Conservation (phyloP, 192 early-diverging fungal species). For the Coemansia sp. region DNA sequence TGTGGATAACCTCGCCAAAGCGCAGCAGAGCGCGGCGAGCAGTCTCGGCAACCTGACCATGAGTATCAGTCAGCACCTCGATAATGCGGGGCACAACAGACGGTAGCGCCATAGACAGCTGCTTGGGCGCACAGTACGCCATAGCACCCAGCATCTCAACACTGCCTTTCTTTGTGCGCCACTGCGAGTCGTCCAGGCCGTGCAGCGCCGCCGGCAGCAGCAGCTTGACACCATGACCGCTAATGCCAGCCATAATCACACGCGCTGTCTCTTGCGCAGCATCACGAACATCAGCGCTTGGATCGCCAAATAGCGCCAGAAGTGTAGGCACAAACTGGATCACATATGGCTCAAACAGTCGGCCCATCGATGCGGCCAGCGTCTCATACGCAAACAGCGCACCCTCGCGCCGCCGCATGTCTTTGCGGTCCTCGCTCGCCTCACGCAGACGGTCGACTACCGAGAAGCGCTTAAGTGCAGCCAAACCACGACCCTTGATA, state of each 20-base stretch:
- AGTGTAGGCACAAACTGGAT: constrained; percentile 90
- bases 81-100: constrained; percentile 88
- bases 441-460: constrained; percentile 78
- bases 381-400: constrained; percentile 94
- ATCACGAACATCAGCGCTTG: constrained; percentile 79
- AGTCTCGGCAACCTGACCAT: constrained; percentile 84
- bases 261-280: constrained; percentile 86
- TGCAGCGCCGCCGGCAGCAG: constrained; percentile 85
- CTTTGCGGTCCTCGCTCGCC: constrained; percentile 67
- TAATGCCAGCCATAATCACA: constrained; percentile 93
- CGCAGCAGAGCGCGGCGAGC: constrained; percentile 78
- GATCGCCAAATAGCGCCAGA: constrained; percentile 85
- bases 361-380: constrained; percentile 76
- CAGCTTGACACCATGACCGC: constrained; percentile 94
- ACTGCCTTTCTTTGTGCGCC: constrained; percentile 96
- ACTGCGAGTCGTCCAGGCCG: constrained; percentile 86
- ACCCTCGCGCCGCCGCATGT: constrained; percentile 78
- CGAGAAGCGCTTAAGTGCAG: constrained; percentile 77
- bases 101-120: constrained; percentile 86
- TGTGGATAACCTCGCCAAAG: constrained; percentile 96
- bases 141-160: constrained; percentile 93
- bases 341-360: constrained; percentile 95
- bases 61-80: constrained; percentile 90
- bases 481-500: constrained; percentile 87
- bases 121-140: constrained; percentile 95